A percentile compares a stretch with the other conserved stretches of the same genome.
Evolutionary conservation across 179 eudicot species (phyloP).

Genomic region (Amaranthus tricolor): DNA sequence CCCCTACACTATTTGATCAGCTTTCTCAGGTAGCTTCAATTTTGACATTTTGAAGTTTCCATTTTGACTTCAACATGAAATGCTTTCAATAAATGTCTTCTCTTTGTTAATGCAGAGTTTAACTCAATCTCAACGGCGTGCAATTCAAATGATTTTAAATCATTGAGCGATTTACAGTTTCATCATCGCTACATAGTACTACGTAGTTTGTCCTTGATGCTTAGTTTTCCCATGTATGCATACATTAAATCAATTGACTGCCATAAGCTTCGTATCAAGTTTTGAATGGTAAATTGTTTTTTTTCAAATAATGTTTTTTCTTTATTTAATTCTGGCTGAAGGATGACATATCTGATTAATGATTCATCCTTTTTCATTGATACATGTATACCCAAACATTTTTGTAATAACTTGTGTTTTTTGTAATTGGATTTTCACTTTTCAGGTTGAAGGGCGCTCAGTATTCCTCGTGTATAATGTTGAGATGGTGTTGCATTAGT

Average conservation of each 20-base stretch:
- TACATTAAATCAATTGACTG: background rate
- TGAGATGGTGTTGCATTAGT: no score
- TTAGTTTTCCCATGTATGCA: background rate
- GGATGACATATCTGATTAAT: no score
- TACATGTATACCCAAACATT: no score
- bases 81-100: slow-evolving; percentile 1
- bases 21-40: slow-evolving; percentile 60
- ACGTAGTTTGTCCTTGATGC: slow-evolving; percentile 6
- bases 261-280: background rate
- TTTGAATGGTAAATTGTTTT: slow-evolving; percentile 10
- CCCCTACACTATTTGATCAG: slow-evolving; percentile 57
- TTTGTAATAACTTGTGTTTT: no score
- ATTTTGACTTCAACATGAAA: background rate
- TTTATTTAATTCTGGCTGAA: no score
- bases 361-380: no score
- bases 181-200: background rate
- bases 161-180: slow-evolving; percentile 20
- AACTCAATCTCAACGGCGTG: slow-evolving; percentile 37
- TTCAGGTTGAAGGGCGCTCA: no score
- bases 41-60: slow-evolving; percentile 1
- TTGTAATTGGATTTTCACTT: no score
- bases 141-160: slow-evolving; percentile 35
- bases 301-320: background rate
- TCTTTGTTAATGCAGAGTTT: slow-evolving; percentile 32
- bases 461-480: no score